Base-by-base conservation (phyloP, 2,329 filamentous ascomycete species). In the Leptosphaerulina australis region DNA sequence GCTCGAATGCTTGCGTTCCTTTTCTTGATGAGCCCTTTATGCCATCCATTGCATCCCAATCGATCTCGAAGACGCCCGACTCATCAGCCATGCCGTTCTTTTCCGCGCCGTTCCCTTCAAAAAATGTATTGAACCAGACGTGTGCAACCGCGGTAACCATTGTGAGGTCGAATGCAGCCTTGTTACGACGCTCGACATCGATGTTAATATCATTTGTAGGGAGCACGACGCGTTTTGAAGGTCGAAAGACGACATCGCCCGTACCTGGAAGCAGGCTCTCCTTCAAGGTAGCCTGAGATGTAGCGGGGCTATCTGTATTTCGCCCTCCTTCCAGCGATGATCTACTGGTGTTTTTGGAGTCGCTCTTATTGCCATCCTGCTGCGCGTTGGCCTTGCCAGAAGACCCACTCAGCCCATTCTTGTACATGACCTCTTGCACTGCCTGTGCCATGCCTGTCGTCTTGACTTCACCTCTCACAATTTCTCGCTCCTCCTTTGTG, bases 81-180 rank as follows among this genome's bases (percentile, higher is more conserved):
- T 86, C 81, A 38, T 88, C 81, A 0, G 90, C 79, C 12, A 79
- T 75, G 18, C 88, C 90, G 21, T 77, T 72, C 31, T 85, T 79
- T 65, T 91, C 88, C 0, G 88, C 86, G 0, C 88, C 88, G 15
- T 83, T 77, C 34, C 92, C 91, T 74, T 97, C 94, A 64, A 97
- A 97, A 73, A 86, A 97, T 1, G 86, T 80, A 67, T 99, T 99
- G 79, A 97, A 96, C 94, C 94, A 99, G 12, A 96, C 90, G 66
- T 97, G 93, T 0, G 92, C 92, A 8, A 97, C 87, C 0, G 92
- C 87, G 0, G 93, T 96, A 3, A 97, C 91, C 86, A 97, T 90
- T 0, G 90, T 91, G 1, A 91, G 88, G 5, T 81, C 81, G 63
- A 88, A 89, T 4, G 83, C 82, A 1, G 88, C 85, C 64, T 87